These are phyloP conservation scores for Mallotus japonicus DNA, from an alignment of 441 rosid species.

Conservation along the genomic window DNA sequence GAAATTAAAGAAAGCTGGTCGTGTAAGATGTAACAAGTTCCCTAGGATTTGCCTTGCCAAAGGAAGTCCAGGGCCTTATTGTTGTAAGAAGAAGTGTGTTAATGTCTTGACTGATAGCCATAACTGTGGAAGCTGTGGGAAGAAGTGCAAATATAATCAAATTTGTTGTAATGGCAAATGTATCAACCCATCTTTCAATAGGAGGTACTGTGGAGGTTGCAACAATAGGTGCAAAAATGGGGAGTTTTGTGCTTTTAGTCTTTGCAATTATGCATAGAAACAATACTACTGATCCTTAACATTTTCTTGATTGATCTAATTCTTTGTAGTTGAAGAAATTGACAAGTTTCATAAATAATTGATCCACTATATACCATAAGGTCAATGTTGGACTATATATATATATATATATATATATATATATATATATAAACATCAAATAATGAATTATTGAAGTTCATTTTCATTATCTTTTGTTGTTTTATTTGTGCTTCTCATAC, in stretches of 20 bases:
- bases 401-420: too few species aligned
- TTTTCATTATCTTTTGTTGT: too few species aligned
- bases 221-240: slow-evolving; percentile 31
- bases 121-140: slow-evolving; percentile 39
- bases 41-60: slow-evolving; percentile 23
- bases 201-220: slow-evolving; percentile 36
- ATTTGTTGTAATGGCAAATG: slow-evolving; percentile 37
- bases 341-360: too few species aligned
- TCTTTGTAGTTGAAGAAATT: too few species aligned
- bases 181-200: slow-evolving; percentile 28
- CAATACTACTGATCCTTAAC: too few species aligned
- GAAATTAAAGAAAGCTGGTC: neutral
- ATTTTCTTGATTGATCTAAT: too few species aligned
- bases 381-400: too few species aligned
- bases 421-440: too few species aligned
- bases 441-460: too few species aligned
- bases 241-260: slow-evolving; percentile 33
- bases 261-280: slow-evolving; percentile 31
- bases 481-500: too few species aligned
- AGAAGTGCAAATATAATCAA: slow-evolving; percentile 38
- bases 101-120: slow-evolving; percentile 24
- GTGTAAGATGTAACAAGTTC: slow-evolving; percentile 23
- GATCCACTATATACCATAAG: too few species aligned
- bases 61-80: slow-evolving; percentile 26
- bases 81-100: slow-evolving; percentile 37